These are phyloP conservation scores for Phytophthora pseudosyringae DNA, from an alignment of 352 stramenopile species.

Conservation along the genomic window DNA sequence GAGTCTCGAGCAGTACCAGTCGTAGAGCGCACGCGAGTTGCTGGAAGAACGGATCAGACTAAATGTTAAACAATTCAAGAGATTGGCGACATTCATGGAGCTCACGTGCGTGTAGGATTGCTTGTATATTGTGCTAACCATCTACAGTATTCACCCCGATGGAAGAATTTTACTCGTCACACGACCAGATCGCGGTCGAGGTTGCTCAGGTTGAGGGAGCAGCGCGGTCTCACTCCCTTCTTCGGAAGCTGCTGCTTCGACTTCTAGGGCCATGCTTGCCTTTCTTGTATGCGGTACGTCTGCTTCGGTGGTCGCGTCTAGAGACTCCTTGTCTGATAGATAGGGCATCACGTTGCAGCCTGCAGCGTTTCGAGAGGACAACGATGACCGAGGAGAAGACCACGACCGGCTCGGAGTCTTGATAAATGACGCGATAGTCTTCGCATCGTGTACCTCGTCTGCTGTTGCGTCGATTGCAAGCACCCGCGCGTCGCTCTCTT, in stretches of 20 bases:
- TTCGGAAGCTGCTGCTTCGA: slow-evolving; percentile 13
- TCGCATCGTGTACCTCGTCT: slow-evolving; percentile 1
- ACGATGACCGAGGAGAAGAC: slow-evolving; percentile 19
- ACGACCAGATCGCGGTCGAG: slow-evolving; percentile 32
- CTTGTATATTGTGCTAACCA: slow-evolving; percentile 29
- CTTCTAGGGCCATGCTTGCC: slow-evolving; percentile 12
- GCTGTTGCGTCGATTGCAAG: slow-evolving; percentile 17
- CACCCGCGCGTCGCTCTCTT: slow-evolving; percentile 21
- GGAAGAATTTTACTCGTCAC: slow-evolving; percentile 49
- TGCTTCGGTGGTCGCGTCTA: slow-evolving; percentile 2
- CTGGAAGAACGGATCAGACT: background rate
- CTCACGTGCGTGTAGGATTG: background rate
- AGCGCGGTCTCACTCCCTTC: slow-evolving; percentile 26
- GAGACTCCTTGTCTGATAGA: slow-evolving; percentile 26
- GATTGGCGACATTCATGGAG: background rate
- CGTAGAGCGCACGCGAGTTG: slow-evolving; percentile 26
- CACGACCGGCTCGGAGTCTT: slow-evolving; percentile 9
- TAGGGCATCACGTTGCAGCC: slow-evolving; percentile 34
- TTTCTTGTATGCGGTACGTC: slow-evolving; percentile 2
- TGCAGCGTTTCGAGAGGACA: slow-evolving; percentile 4
- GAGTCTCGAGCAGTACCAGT: slow-evolving; percentile 70
- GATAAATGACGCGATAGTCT: slow-evolving; percentile 5
- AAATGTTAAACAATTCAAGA: background rate
- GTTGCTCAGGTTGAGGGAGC: slow-evolving; percentile 19
- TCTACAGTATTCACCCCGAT: slow-evolving; percentile 37